Percentiles rank a stretch among this genome's conserved stretches.
Conservation (phyloP, 2,329 filamentous ascomycete species). For the Claviceps sp. region DNA sequence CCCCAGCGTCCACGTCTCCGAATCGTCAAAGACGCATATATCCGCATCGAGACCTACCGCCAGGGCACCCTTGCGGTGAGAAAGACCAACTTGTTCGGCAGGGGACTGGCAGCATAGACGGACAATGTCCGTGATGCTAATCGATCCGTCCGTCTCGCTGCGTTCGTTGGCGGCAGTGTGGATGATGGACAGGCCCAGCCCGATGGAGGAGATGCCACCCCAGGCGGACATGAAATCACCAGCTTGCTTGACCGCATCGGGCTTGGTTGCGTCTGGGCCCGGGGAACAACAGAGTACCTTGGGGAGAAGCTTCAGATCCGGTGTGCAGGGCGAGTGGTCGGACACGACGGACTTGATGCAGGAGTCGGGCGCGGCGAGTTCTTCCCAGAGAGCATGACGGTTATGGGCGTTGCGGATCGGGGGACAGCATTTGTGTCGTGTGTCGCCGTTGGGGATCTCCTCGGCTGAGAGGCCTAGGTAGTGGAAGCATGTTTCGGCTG, state of each 20-base stretch:
- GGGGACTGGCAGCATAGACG: constrained; percentile 78
- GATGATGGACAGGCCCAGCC: constrained; percentile 80
- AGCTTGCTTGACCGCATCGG: constrained; percentile 9
- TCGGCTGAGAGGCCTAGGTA: constrained; percentile 79
- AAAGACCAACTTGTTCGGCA: constrained; percentile 73
- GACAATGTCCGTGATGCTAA: constrained; percentile 63
- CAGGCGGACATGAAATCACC: constrained; percentile 94
- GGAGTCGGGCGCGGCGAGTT: constrained; percentile 56
- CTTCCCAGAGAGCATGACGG: constrained; percentile 76
- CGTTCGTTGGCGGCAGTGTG: constrained; percentile 62
- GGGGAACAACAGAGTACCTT: constrained; percentile 34
- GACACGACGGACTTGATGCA: constrained; percentile 87
- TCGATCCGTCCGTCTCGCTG: constrained; percentile 26
- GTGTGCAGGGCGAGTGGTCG: constrained; percentile 93
- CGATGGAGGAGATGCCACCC: constrained; percentile 92
- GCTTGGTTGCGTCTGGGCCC: background rate
- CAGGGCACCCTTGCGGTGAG: constrained; percentile 66
- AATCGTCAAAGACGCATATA: constrained; percentile 81
- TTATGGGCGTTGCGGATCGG: constrained; percentile 74
- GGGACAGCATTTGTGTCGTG: constrained; percentile 87
- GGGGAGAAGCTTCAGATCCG: constrained; percentile 81
- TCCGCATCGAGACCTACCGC: constrained; percentile 74
- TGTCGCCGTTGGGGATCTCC: constrained; percentile 71
- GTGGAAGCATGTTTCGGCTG: constrained; percentile 91
- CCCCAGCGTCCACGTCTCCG: constrained; percentile 60